phyloP scores from a whole-genome alignment of 768 basidiomycete genomes.

The Tricholoma sp. region DNA sequence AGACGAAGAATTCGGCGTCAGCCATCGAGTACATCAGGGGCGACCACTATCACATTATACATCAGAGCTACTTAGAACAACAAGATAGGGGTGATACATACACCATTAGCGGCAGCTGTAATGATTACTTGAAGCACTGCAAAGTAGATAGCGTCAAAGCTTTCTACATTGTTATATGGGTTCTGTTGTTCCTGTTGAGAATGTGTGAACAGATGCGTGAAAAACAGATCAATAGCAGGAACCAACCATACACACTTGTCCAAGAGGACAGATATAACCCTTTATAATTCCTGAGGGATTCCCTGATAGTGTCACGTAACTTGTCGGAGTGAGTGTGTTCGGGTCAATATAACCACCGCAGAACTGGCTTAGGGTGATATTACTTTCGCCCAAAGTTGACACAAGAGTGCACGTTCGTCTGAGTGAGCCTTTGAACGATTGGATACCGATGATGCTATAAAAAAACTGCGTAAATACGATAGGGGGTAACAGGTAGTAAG shows the following conservation, averaged over 20 bases:
- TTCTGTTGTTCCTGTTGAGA: constrained; percentile 54
- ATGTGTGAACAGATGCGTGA: neutral
- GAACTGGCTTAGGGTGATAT: constrained; percentile 44
- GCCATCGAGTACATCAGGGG: constrained; percentile 84
- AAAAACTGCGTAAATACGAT: neutral
- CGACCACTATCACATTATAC: constrained; percentile 50
- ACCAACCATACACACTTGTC: constrained; percentile 72
- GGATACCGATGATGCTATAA: constrained; percentile 83
- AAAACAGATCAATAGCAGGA: neutral
- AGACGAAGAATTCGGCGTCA: constrained; percentile 86
- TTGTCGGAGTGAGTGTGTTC: constrained; percentile 41
- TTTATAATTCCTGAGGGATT: constrained; percentile 37
- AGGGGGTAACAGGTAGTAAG: neutral
- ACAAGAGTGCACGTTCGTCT: constrained; percentile 57
- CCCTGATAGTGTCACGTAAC: constrained; percentile 26
- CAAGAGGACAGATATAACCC: constrained; percentile 87
- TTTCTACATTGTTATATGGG: constrained; percentile 59
- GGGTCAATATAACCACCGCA: constrained; percentile 85
- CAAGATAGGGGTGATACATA: constrained; percentile 29
- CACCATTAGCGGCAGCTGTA: constrained; percentile 74
- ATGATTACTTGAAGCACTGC: constrained; percentile 81
- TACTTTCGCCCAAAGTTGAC: constrained; percentile 49
- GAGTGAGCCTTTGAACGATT: constrained; percentile 86
- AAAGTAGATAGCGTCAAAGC: constrained; percentile 86
- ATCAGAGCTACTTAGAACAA: neutral